Conservation (phyloP, 2,329 filamentous ascomycete species). For the Aspergillus spinulosporus region DNA sequence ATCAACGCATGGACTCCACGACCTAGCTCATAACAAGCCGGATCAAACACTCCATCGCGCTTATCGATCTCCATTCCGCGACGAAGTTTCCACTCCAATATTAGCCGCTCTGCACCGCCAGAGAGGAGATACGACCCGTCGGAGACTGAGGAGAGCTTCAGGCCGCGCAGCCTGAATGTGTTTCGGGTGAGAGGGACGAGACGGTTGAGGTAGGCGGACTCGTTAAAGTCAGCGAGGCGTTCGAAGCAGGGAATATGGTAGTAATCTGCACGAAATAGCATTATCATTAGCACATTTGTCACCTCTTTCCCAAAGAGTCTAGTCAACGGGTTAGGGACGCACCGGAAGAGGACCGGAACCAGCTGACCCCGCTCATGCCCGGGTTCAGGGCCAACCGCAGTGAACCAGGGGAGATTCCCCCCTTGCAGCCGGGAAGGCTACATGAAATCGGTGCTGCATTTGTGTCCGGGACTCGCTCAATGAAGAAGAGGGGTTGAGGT, state of each 20-base stretch:
- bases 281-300: background rate
- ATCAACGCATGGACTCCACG: background rate
- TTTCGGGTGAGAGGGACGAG: conserved; percentile 4
- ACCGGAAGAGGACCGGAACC: conserved; percentile 1
- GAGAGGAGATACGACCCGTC: conserved; percentile 6
- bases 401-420: conserved; percentile 2
- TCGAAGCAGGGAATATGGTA: conserved; percentile 12
- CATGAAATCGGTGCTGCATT: background rate
- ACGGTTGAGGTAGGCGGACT: conserved; percentile 7
- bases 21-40: background rate
- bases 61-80: conserved; percentile 7
- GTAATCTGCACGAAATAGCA: background rate
- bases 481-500: conserved; percentile 5
- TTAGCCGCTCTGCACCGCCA: conserved; percentile 4
- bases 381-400: conserved; percentile 3
- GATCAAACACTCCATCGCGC: conserved; percentile 5
- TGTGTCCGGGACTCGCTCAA: conserved; percentile 1
- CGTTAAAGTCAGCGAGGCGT: conserved; percentile 6
- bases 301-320: background rate
- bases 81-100: conserved; percentile 5
- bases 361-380: background rate
- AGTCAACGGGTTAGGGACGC: background rate
- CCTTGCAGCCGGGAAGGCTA: conserved; percentile 4
- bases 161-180: background rate
- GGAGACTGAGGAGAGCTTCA: background rate